Evolutionary conservation across 129 eudicot genomes (phyloP).

Genomic region (Tagetes erecta): DNA sequence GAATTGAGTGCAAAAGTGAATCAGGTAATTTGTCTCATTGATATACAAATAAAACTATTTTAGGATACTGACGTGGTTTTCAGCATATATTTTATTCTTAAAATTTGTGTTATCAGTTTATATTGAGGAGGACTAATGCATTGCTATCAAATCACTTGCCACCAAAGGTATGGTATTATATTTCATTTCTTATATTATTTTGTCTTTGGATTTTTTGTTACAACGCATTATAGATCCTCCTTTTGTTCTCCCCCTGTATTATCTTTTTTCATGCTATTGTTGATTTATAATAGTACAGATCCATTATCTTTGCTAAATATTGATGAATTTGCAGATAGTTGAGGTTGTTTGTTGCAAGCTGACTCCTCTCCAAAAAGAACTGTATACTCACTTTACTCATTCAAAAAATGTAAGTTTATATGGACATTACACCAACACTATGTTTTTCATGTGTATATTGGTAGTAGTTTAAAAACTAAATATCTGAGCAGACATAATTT

Average conservation of each 20-base stretch:
- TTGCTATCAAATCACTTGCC: conserved; percentile 92
- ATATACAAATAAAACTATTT: conserved; percentile 6
- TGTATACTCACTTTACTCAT: conserved; percentile 89
- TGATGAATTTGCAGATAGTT: conserved; percentile 55
- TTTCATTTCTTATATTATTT: neutral
- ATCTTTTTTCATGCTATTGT: neutral
- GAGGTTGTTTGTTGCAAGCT: conserved; percentile 98
- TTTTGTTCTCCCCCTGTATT: neutral
- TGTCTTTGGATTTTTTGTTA: neutral
- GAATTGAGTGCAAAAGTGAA: conserved; percentile 95
- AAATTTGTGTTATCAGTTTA: conserved; percentile 57
- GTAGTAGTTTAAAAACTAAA: conserved; percentile 18
- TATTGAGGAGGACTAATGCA: conserved; percentile 94
- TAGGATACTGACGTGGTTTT: conserved; percentile 9
- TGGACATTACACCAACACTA: conserved; percentile 11
- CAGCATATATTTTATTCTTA: conserved; percentile 10
- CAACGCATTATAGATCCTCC: neutral
- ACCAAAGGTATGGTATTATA: conserved; percentile 67
- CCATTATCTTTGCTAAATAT: conserved; percentile 6
- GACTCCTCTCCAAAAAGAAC: conserved; percentile 77
- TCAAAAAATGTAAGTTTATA: conserved; percentile 74
- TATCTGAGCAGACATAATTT: conserved; percentile 12
- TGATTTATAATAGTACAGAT: conserved; percentile 24
- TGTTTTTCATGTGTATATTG: conserved; percentile 9
- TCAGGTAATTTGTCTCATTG: conserved; percentile 57